A percentile compares a stretch with the other conserved stretches of the same genome.
phyloP scores from a whole-genome alignment of 106 monocot genomes.

The Gastrodia elata region DNA sequence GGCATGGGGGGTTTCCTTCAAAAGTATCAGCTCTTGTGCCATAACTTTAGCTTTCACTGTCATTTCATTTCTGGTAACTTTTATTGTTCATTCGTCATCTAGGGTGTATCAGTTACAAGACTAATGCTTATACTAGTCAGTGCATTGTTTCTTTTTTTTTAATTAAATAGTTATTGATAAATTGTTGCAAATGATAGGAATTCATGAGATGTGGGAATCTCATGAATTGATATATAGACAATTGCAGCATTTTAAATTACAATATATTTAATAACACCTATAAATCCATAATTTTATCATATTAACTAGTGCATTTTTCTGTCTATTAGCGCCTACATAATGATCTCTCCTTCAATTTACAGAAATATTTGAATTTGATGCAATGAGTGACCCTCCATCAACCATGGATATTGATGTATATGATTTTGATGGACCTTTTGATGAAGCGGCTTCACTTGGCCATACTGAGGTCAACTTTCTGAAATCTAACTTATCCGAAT shows the following conservation, averaged over 20 bases:
- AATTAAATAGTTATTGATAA: neutral
- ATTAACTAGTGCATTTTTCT: too few species aligned
- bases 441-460: constrained; percentile 57
- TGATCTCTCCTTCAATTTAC: constrained; percentile 13
- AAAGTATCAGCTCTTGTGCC: neutral
- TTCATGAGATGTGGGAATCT: neutral
- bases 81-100: neutral
- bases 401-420: constrained; percentile 62
- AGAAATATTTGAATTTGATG: constrained; percentile 94
- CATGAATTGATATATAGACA: neutral
- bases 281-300: too few species aligned
- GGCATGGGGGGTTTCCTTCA: neutral
- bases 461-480: constrained; percentile 75
- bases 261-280: neutral
- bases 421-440: constrained; percentile 70
- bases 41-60: neutral
- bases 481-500: constrained; percentile 63
- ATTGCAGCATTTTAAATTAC: neutral
- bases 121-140: neutral
- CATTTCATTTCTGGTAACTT: neutral
- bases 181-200: neutral
- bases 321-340: neutral
- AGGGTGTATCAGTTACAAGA: neutral
- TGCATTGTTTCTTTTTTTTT: neutral
- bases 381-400: constrained; percentile 78